Conservation (phyloP, 2,329 filamentous ascomycete species). For the Phialophora verrucosa region DNA sequence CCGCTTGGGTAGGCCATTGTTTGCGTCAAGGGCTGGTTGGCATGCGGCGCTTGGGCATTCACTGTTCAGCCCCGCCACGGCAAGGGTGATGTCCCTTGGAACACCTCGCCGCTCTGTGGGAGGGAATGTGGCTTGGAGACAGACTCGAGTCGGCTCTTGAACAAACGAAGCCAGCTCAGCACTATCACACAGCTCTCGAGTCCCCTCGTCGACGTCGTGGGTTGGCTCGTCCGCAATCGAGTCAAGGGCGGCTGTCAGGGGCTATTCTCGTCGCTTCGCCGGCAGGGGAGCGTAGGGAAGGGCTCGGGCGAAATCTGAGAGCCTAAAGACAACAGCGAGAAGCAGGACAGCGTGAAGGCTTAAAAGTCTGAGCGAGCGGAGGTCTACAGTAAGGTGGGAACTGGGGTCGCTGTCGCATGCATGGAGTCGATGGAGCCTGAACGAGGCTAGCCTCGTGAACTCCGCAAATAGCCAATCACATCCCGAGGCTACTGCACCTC, state of each 20-base stretch:
- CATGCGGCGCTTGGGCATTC: conserved; percentile 27
- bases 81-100: conserved; percentile 7
- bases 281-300: background rate
- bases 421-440: conserved; percentile 12
- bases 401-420: conserved; percentile 9
- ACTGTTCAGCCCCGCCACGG: conserved; percentile 18
- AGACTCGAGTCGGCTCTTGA: background rate
- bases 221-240: background rate
- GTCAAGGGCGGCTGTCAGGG: background rate
- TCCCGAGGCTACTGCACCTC: conserved; percentile 9
- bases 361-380: background rate
- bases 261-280: background rate
- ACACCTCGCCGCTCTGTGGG: background rate
- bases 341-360: background rate
- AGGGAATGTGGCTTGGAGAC: background rate
- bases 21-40: conserved; percentile 26
- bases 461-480: conserved; percentile 15
- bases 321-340: background rate
- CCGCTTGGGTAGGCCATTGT: conserved; percentile 51
- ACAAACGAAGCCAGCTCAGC: background rate
- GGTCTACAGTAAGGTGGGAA: conserved; percentile 4
- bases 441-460: conserved; percentile 19
- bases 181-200: background rate
- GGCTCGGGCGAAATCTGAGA: background rate
- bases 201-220: background rate